These are phyloP conservation scores for Sambucus nigra DNA, from an alignment of 129 eudicot genomes.

Conservation along the genomic window DNA sequence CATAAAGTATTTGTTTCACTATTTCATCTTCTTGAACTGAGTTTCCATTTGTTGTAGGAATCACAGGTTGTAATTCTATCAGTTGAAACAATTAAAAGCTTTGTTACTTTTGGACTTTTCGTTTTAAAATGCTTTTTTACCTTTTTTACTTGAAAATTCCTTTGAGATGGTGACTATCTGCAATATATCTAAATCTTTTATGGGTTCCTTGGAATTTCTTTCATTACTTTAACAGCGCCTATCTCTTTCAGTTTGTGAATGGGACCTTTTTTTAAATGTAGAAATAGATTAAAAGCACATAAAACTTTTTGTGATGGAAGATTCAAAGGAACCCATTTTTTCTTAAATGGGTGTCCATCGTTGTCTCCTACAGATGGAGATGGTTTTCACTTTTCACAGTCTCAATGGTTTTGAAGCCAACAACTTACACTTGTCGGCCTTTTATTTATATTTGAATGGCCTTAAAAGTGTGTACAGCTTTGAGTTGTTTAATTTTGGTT, in stretches of 20 bases:
- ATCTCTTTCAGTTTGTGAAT: conserved; percentile 11
- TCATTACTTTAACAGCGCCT: conserved; percentile 7
- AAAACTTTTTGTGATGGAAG: conserved; percentile 2
- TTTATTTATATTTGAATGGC: not conserved
- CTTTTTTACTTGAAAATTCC: not conserved
- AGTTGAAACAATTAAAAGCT: conserved; percentile 12
- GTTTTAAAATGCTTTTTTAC: not conserved
- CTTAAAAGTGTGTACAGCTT: not conserved
- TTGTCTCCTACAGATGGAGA: conserved; percentile 30
- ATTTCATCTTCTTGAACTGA: conserved; percentile 5
- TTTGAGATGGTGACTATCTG: conserved; percentile 33
- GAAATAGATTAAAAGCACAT: not conserved
- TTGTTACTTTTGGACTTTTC: conserved; percentile 10
- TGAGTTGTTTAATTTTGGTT: not conserved
- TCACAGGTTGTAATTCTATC: conserved; percentile 14
- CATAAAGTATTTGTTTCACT: conserved; percentile 9
- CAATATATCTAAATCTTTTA: conserved; percentile 12
- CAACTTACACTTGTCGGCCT: conserved; percentile 5
- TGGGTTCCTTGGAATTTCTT: conserved; percentile 7
- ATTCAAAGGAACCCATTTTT: not conserved
- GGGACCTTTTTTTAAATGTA: not conserved
- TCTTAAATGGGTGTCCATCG: conserved; percentile 27
- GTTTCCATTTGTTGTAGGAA: too few relatives aligned
- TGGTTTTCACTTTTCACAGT: conserved; percentile 35
- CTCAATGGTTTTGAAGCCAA: conserved; percentile 6